Conservation (phyloP, 2,329 filamentous ascomycete genomes). For the Cercospora canescens region DNA sequence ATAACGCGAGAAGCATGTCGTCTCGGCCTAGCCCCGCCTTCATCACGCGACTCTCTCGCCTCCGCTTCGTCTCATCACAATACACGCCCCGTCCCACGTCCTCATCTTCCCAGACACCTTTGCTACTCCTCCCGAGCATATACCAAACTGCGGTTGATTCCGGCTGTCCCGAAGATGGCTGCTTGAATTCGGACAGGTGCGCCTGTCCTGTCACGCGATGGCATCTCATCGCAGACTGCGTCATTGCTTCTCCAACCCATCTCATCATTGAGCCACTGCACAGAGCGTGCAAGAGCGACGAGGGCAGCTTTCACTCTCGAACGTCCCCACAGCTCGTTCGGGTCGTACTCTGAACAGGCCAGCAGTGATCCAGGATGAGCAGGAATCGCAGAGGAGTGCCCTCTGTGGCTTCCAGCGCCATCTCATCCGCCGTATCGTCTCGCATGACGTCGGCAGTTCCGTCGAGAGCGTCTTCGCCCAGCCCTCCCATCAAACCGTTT, state of each 20-base stretch:
- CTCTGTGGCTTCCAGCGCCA: slow-evolving; percentile 21
- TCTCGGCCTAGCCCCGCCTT: too few relatives aligned
- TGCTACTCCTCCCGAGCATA: too few relatives aligned
- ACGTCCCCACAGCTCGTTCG: neutral
- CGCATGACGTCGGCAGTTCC: slow-evolving; percentile 25
- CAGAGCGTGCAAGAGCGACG: neutral
- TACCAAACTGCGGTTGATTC: too few relatives aligned
- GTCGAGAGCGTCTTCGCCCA: slow-evolving; percentile 28
- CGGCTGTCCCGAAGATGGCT: slow-evolving; percentile 40
- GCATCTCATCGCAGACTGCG: slow-evolving; percentile 16
- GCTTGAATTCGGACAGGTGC: slow-evolving; percentile 37
- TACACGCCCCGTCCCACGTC: too few relatives aligned
- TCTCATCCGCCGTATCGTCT: slow-evolving; percentile 29
- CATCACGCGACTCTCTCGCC: too few relatives aligned
- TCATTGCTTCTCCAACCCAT: slow-evolving; percentile 8
- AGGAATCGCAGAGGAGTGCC: slow-evolving; percentile 16
- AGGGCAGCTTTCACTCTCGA: neutral
- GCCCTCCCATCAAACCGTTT: slow-evolving; percentile 48
- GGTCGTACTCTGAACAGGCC: neutral
- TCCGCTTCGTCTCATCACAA: too few relatives aligned
- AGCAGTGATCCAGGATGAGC: slow-evolving; percentile 26
- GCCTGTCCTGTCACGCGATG: slow-evolving; percentile 38
- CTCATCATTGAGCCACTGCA: neutral
- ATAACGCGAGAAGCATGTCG: too few relatives aligned
- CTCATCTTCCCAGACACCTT: too few relatives aligned